A percentile compares a stretch with the other conserved stretches of the same genome.
phyloP scores from a whole-genome alignment of 306 rosid species.

The Medicago arabica region DNA sequence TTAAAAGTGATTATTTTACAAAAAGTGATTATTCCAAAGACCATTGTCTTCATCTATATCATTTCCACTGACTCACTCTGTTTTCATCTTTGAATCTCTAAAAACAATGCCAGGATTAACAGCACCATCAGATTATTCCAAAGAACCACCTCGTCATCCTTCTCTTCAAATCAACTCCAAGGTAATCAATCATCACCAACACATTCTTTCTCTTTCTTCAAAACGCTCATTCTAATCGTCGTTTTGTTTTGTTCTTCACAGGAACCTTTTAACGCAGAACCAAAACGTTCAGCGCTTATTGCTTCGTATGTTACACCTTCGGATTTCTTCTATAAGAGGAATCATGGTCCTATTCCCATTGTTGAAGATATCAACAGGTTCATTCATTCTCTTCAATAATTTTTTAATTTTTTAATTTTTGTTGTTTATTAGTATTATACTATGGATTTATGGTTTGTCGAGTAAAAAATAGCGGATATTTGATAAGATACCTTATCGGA shows the following conservation, averaged over 20 bases:
- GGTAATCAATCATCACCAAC: background rate
- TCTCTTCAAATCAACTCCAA: slow-evolving; percentile 9
- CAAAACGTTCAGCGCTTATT: slow-evolving; percentile 67
- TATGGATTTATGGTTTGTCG: too few species aligned
- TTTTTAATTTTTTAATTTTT: too few species aligned
- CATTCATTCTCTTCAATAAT: background rate
- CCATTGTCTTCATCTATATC: background rate
- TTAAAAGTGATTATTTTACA: too few species aligned
- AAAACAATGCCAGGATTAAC: slow-evolving; percentile 12
- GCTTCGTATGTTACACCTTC: slow-evolving; percentile 77
- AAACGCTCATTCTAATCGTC: slow-evolving; percentile 29
- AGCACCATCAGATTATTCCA: slow-evolving; percentile 25
- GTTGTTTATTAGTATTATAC: too few species aligned
- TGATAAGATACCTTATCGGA: too few species aligned
- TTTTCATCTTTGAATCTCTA: background rate
- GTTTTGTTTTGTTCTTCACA: slow-evolving; percentile 27
- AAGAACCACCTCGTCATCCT: slow-evolving; percentile 18
- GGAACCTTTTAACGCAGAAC: slow-evolving; percentile 95
- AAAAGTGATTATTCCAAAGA: background rate
- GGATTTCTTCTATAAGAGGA: slow-evolving; percentile 89
- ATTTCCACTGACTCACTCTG: background rate
- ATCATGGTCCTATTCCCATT: slow-evolving; percentile 86
- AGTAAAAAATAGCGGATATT: too few species aligned
- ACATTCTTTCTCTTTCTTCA: background rate
- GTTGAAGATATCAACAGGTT: slow-evolving; percentile 78